Evolutionary conservation across 306 rosid species (phyloP).

Genomic region (Prunus padus): DNA sequence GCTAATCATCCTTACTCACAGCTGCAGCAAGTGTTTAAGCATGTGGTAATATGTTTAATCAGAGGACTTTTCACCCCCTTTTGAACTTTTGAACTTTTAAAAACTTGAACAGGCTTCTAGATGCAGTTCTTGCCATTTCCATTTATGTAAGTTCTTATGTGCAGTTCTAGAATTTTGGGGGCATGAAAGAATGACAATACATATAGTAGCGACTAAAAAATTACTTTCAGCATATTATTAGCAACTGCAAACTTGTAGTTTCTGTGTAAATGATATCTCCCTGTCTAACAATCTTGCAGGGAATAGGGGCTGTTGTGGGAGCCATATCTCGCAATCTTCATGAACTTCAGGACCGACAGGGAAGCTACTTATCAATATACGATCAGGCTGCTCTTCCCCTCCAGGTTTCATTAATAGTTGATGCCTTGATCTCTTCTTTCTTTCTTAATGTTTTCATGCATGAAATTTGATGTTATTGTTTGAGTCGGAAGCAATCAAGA

Average conservation of each 20-base stretch:
- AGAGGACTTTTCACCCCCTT: conserved; percentile 6
- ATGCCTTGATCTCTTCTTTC: conserved; percentile 8
- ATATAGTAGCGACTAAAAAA: background rate
- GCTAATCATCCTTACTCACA: conserved; percentile 99
- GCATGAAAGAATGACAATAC: background rate
- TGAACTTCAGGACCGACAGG: conserved; percentile 95
- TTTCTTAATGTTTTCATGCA: conserved; percentile 13
- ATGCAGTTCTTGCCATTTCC: background rate
- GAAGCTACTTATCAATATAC: conserved; percentile 93
- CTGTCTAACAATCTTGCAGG: conserved; percentile 49
- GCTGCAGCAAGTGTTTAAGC: conserved; percentile 99
- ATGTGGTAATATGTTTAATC: conserved; percentile 75
- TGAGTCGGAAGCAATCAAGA: background rate
- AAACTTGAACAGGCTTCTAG: background rate
- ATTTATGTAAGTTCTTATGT: background rate
- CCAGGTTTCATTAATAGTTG: conserved; percentile 57
- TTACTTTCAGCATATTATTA: background rate
- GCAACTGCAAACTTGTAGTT: conserved; percentile 7
- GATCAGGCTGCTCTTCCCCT: conserved; percentile 83
- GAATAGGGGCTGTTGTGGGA: conserved; percentile 97
- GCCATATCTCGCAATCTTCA: conserved; percentile 97
- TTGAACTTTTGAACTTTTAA: background rate
- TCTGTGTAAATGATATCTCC: conserved; percentile 26
- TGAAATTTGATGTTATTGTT: conserved; percentile 6
- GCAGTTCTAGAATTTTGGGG: background rate